Evolutionary conservation across 768 basidiomycete species (phyloP), one percentile per base, ranked within the genome.

Genomic region (Trametes coccinea): DNA sequence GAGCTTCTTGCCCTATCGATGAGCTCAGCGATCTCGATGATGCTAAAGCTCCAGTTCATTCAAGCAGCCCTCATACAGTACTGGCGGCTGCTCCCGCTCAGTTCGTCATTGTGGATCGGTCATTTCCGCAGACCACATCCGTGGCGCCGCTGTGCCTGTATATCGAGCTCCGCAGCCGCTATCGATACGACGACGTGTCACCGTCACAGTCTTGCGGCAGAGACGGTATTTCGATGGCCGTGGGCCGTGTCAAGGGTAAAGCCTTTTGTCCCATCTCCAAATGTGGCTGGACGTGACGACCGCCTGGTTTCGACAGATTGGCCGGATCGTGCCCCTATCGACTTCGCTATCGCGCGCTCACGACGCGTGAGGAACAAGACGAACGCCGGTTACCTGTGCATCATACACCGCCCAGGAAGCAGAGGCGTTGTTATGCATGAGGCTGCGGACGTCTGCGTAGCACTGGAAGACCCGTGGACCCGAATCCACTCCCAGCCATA

Each of bases 361-460:
- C 11, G 22, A 33, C 17, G 13, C 37, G n/a, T 45, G 34, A 31
- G 49, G 57, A 45, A 44, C 49, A 44, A 52, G 11, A 39, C 14
- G 4, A 37, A 39, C 49, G 14, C 57, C 49, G 57, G 49, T 22
- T 44, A 44, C 52, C 62, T 30, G 57, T 63, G 62, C 62, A 44
- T 17, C 62, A 44, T 17, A 39, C 47, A 46, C 31, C 31, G 62
- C 47, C 51, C 33, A 29, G 56, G 50, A 51, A 37, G 47, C 46
- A 37, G 43, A 10, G 22, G 56, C 52, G 37, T 37, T 33, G 40
- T 43, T 41, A 59, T 51, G 57, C n/a, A 17, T 14, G 17, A 10
- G 44, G 6, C 56, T 53, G 34, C 56, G 56, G 56, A 56, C 40
- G 37, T 43, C 47, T 50, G 47, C 39, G 56, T 39, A 50, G 27